phyloP scores from a whole-genome alignment of 805 yeast genomes.

The Metschnikowia borealis region DNA sequence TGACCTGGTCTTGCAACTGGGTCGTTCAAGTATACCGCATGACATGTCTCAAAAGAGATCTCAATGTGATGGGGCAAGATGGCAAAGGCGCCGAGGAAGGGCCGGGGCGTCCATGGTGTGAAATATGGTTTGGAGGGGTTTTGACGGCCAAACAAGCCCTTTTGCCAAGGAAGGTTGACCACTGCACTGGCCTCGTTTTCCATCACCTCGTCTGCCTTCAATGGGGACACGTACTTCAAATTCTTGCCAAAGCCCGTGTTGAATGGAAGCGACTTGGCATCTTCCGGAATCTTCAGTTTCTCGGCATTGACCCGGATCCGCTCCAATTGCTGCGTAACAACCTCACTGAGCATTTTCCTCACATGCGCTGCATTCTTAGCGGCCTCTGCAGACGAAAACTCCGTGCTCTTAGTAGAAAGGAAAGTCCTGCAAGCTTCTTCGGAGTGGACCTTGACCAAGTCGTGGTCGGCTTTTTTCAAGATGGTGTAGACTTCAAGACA shows the following conservation, averaged over 20 bases:
- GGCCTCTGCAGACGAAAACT: slow-evolving; percentile 26
- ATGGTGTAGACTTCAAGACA: slow-evolving; percentile 31
- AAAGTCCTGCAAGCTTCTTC: slow-evolving; percentile 21
- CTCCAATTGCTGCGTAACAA: slow-evolving; percentile 33
- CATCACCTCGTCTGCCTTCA: slow-evolving; percentile 41
- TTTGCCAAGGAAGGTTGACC: slow-evolving; percentile 77
- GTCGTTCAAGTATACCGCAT: slow-evolving; percentile 93
- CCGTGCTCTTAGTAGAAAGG: slow-evolving; percentile 34
- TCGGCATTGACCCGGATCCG: slow-evolving; percentile 28
- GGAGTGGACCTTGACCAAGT: slow-evolving; percentile 19
- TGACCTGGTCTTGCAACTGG: slow-evolving; percentile 97
- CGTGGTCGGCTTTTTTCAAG: slow-evolving; percentile 26
- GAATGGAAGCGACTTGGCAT: slow-evolving; percentile 25
- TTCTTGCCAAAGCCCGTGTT: slow-evolving; percentile 24
- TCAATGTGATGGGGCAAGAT: slow-evolving; percentile 90
- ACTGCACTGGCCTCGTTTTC: slow-evolving; percentile 50
- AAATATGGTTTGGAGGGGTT: slow-evolving; percentile 78
- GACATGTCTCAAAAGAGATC: slow-evolving; percentile 85
- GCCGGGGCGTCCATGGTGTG: slow-evolving; percentile 96
- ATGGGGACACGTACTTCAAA: slow-evolving; percentile 31
- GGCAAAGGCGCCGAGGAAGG: slow-evolving; percentile 88
- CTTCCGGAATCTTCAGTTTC: slow-evolving; percentile 26
- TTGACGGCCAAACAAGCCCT: slow-evolving; percentile 69
- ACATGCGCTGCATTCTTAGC: slow-evolving; percentile 30
- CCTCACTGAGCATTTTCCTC: slow-evolving; percentile 35